Evolutionary conservation across 2,329 filamentous ascomycete genomes (phyloP), one percentile per base, ranked within the genome.

Genomic region (Hypocreales sp.): DNA sequence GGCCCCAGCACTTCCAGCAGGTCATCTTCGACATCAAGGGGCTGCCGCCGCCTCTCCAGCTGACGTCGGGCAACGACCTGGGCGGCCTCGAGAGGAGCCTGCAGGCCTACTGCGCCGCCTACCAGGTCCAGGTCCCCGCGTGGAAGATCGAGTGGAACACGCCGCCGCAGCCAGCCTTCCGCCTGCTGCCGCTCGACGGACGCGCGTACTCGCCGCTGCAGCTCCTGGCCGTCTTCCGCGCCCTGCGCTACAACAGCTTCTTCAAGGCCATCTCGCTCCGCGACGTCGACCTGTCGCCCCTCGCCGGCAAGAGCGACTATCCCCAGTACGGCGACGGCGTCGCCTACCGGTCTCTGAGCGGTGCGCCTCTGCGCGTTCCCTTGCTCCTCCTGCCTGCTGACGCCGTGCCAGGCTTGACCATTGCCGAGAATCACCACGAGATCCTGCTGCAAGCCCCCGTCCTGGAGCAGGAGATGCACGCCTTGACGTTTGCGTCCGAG

Each of bases 181-280:
- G 64, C 7, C 48, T 72, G 12, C 47, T 69, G 5, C 56, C 61
- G 9, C 45, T 55, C 4, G 45, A 47, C 3, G 48, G 49, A 4
- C 35, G 41, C 2, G 40, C 39, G 5, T 71, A 72, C 39, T 56
- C 56, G 4, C 46, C 58, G 4, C 42, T 64, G 20, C 67, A 72
- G 40, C 49, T 72, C 4, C 45, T 72, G n/a, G 67, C 67, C 8
- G 58, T 70, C 1, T 58, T 71, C 36, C 58, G 65, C 5, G 64
- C 67, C 2, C 45, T 71, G 32, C 56, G 67, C 8, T 72, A 67
- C 40, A 72, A 72, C 29, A 67, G 65, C 35, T 71, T 64, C 37
- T 71, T 72, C 46, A 65, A 62, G 31, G 62, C 64, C 1, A 44
- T 72, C n/a, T 70, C 64, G 2, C 67, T 72, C 34, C 45, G 51